These are phyloP conservation scores for Penicillium nucicola DNA, from an alignment of 495 filamentous ascomycete genomes.

Conservation along the genomic window DNA sequence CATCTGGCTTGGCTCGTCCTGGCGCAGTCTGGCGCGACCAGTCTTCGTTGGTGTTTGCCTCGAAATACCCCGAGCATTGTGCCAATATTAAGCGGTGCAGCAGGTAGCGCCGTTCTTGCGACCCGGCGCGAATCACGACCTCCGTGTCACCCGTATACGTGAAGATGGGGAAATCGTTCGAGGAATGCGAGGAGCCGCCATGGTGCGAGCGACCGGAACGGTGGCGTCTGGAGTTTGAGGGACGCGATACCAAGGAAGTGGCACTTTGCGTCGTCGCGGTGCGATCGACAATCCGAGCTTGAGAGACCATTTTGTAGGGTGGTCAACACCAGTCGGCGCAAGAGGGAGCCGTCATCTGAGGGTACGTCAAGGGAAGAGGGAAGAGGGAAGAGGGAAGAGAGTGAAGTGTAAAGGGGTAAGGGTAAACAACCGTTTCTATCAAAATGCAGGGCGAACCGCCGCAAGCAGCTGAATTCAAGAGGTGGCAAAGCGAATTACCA, in stretches of 20 bases:
- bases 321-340: constrained; percentile 22
- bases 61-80: constrained; percentile 90
- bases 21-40: constrained; percentile 60
- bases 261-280: constrained; percentile 46
- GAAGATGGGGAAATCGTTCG: constrained; percentile 92
- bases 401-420: too few relatives aligned
- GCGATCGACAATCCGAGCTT: constrained; percentile 61
- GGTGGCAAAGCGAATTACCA: constrained; percentile 15
- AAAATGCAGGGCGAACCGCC: constrained; percentile 4
- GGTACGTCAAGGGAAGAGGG: background rate
- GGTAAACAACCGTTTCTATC: constrained; percentile 2
- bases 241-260: constrained; percentile 60
- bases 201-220: constrained; percentile 78
- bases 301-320: constrained; percentile 62
- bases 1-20: constrained; percentile 27
- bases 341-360: constrained; percentile 13
- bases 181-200: constrained; percentile 66
- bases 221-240: constrained; percentile 55
- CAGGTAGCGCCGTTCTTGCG: constrained; percentile 77
- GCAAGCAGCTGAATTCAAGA: constrained; percentile 20
- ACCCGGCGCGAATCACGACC: constrained; percentile 68
- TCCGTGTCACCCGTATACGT: constrained; percentile 88
- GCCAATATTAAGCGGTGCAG: constrained; percentile 80
- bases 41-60: constrained; percentile 81
- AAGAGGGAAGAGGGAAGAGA: background rate